Percentiles rank a stretch among this genome's conserved stretches.
Conservation (phyloP, 2,329 filamentous ascomycete genomes). For the Cordyceps tenuipes region DNA sequence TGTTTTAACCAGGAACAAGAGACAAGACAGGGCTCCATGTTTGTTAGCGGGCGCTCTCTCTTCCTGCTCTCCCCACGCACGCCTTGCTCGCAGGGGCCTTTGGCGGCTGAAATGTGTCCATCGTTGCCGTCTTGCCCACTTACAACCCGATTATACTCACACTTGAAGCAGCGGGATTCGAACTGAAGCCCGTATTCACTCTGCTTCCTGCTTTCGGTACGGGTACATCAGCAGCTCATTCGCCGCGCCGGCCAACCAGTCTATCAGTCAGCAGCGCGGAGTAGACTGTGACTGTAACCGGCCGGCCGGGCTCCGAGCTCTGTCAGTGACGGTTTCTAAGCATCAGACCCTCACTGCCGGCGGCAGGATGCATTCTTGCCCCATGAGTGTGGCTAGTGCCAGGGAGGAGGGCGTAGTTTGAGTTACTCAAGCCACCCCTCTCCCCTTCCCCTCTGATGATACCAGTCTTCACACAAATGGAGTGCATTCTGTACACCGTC, state of each 20-base stretch:
- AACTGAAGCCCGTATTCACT: not conserved
- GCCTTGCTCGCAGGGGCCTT: not conserved
- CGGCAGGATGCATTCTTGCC: slow-evolving; percentile 2
- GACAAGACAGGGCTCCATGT: slow-evolving; percentile 8
- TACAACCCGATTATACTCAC: no score
- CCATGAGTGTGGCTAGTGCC: not conserved
- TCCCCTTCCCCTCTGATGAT: not conserved
- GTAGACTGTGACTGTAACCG: slow-evolving; percentile 1
- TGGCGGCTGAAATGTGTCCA: not conserved
- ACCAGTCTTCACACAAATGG: not conserved
- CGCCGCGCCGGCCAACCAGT: not conserved
- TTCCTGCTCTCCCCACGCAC: not conserved
- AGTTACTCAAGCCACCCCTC: not conserved
- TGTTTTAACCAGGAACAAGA: slow-evolving; percentile 3
- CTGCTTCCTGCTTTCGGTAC: not conserved
- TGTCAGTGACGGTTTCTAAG: not conserved
- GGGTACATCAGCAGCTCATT: not conserved
- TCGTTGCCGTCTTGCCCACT: not conserved
- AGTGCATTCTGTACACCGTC: not conserved
- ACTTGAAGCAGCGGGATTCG: not conserved
- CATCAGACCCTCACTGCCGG: slow-evolving; percentile 1
- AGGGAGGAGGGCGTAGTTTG: not conserved
- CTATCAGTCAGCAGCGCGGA: not conserved
- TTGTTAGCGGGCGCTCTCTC: slow-evolving; percentile 3
- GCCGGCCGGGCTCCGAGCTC: not conserved